Conservation (phyloP, 495 filamentous ascomycete genomes). For the Aspergillus funiculosus region DNA sequence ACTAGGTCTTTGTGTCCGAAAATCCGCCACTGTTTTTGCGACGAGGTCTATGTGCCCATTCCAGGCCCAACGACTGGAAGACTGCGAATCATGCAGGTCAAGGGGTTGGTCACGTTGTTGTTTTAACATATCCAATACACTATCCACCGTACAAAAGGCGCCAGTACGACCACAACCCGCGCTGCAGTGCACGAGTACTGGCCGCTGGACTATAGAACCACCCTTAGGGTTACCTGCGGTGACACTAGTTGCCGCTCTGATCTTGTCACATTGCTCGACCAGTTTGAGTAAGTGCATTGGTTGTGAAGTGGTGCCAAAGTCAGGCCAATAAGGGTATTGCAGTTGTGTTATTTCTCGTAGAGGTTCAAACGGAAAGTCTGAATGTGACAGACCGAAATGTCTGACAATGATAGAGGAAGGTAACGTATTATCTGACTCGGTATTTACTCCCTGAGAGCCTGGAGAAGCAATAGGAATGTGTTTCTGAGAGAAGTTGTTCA, state of each 20-base stretch:
- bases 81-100: background rate
- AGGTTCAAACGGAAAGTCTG: slow-evolving; percentile 70
- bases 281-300: slow-evolving; percentile 78
- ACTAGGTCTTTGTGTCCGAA: slow-evolving; percentile 78
- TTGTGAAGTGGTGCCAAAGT: slow-evolving; percentile 90
- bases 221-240: slow-evolving; percentile 43
- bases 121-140: slow-evolving; percentile 88
- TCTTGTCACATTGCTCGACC: slow-evolving; percentile 74
- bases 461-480: slow-evolving; percentile 63
- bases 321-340: slow-evolving; percentile 92
- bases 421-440: slow-evolving; percentile 7
- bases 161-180: slow-evolving; percentile 94
- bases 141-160: slow-evolving; percentile 94
- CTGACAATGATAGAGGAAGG: slow-evolving; percentile 64
- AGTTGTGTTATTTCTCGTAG: slow-evolving; percentile 93
- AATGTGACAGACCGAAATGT: slow-evolving; percentile 78
- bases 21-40: slow-evolving; percentile 80
- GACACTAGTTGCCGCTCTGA: slow-evolving; percentile 32
- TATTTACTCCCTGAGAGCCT: slow-evolving; percentile 9
- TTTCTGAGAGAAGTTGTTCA: slow-evolving; percentile 74
- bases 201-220: slow-evolving; percentile 52
- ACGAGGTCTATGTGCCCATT: slow-evolving; percentile 69
- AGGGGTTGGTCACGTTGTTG: slow-evolving; percentile 50
- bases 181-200: slow-evolving; percentile 89
- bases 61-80: slow-evolving; percentile 47